Conservation (phyloP, 2,329 filamentous ascomycete species). For the Aspergillus fumigatus region DNA sequence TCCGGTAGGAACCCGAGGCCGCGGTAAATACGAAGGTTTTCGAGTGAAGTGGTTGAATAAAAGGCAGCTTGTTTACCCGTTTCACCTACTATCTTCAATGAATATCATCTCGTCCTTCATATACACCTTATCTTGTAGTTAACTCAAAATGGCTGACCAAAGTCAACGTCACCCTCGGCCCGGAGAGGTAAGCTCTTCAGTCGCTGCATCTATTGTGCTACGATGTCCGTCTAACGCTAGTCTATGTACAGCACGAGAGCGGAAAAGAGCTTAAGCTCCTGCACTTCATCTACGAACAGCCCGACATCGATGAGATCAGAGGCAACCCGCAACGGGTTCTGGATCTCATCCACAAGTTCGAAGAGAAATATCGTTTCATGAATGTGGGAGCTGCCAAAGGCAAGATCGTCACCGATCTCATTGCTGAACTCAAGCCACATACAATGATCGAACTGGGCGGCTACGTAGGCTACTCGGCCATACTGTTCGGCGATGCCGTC, state of each 20-base stretch:
- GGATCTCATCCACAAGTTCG: constrained; percentile 66
- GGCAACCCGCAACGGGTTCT: constrained; percentile 62
- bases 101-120: background rate
- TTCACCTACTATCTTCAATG: background rate
- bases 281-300: constrained; percentile 61
- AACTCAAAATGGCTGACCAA: background rate
- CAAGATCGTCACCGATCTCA: constrained; percentile 63
- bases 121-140: background rate
- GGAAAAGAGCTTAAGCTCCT: constrained; percentile 70
- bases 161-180: background rate
- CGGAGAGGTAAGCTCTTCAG: background rate
- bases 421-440: constrained; percentile 61
- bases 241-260: constrained; percentile 47
- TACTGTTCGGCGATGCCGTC: constrained; percentile 67
- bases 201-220: background rate
- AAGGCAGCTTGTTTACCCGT: background rate
- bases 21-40: background rate
- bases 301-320: constrained; percentile 59
- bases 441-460: constrained; percentile 75
- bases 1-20: background rate
- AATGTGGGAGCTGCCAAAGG: constrained; percentile 75
- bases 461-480: constrained; percentile 76
- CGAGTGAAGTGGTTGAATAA: background rate
- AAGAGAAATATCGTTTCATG: constrained; percentile 67
- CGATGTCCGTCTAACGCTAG: background rate